A percentile compares a stretch with the other conserved stretches of the same genome.
phyloP scores from a whole-genome alignment of 805 yeast species.

The Wickerhamiella domercqiae region DNA sequence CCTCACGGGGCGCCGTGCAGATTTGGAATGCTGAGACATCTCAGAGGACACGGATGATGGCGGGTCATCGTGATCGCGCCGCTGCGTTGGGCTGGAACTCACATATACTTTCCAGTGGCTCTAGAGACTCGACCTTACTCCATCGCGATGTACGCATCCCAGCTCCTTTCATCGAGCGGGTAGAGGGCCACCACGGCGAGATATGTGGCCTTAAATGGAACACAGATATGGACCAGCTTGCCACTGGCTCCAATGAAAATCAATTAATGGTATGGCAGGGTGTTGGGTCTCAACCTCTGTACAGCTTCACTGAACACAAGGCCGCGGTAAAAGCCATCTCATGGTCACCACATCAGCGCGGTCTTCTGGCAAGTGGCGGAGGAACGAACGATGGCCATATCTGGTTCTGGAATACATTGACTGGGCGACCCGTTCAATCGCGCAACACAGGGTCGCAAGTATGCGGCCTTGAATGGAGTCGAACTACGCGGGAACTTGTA shows the following conservation, averaged over 20 bases:
- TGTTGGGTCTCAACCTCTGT: constrained; percentile 41
- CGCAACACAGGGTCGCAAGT: constrained; percentile 95
- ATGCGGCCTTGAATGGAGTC: constrained; percentile 87
- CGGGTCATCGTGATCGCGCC: constrained; percentile 77
- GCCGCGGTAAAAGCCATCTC: constrained; percentile 96
- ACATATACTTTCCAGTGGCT: constrained; percentile 74
- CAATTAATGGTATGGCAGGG: constrained; percentile 81
- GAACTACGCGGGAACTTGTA: constrained; percentile 79
- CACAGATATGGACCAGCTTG: constrained; percentile 74
- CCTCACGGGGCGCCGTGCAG: constrained; percentile 72
- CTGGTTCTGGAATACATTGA: constrained; percentile 82
- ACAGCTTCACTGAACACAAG: constrained; percentile 63
- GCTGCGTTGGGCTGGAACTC: constrained; percentile 90
- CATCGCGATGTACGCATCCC: constrained; percentile 87
- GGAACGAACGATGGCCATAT: constrained; percentile 89
- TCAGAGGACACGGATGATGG: constrained; percentile 76
- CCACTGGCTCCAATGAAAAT: constrained; percentile 93
- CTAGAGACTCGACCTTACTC: constrained; percentile 67
- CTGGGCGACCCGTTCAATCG: constrained; percentile 57
- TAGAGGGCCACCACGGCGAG: constrained; percentile 76
- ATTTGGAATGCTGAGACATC: constrained; percentile 83
- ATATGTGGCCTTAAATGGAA: constrained; percentile 96
- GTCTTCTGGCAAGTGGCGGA: constrained; percentile 87
- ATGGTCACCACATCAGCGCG: constrained; percentile 96
- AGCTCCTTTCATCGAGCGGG: constrained; percentile 57